Evolutionary conservation across 2,329 filamentous ascomycete genomes (phyloP).

Genomic region (Aspergillus calidoustus): DNA sequence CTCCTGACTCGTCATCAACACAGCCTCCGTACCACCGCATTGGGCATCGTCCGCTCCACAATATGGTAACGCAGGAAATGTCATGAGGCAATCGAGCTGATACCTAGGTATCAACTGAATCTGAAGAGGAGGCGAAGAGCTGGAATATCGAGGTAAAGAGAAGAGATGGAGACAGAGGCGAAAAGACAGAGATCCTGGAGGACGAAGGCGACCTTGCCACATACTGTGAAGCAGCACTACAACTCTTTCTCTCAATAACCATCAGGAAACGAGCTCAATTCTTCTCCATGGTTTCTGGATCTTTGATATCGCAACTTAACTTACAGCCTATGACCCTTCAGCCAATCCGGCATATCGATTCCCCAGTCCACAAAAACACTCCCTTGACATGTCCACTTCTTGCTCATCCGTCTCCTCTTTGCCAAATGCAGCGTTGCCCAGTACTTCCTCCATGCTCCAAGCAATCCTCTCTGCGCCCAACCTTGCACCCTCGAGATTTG

Average conservation of each 20-base stretch:
- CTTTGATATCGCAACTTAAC: not conserved
- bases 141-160: not conserved
- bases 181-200: not conserved
- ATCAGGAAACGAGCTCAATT: not conserved
- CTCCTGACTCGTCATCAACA: constrained; percentile 1
- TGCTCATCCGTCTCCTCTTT: constrained; percentile 20
- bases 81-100: not conserved
- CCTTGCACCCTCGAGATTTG: constrained; percentile 75
- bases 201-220: not conserved
- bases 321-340: not conserved
- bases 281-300: no score
- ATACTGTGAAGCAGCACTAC: not conserved
- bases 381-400: constrained; percentile 32
- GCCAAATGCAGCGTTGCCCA: constrained; percentile 37
- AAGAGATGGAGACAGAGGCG: not conserved
- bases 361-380: constrained; percentile 46
- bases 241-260: not conserved
- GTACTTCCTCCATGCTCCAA: constrained; percentile 68
- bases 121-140: not conserved
- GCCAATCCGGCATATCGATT: constrained; percentile 43
- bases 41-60: not conserved
- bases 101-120: not conserved
- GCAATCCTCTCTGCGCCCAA: constrained; percentile 73
- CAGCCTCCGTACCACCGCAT: constrained; percentile 3
- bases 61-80: not conserved